Evolutionary conservation across 495 filamentous ascomycete genomes (phyloP).

Genomic region (Bacidia gigantensis): DNA sequence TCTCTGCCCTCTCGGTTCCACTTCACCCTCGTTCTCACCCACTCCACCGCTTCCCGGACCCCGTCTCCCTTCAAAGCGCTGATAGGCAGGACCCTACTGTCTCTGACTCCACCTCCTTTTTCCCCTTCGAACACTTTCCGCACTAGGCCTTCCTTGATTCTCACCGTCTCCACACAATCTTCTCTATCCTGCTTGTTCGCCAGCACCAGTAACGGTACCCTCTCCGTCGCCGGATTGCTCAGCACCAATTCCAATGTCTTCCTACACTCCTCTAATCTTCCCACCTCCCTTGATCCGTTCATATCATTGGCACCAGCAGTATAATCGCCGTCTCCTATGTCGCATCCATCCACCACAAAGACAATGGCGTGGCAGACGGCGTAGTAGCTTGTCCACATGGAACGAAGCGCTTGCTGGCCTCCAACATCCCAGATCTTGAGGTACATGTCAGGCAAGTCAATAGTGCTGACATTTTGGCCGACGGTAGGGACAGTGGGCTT

Average conservation of each 20-base stretch:
- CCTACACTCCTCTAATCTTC: slow-evolving; percentile 75
- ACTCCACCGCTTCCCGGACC: slow-evolving; percentile 89
- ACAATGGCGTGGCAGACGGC: slow-evolving; percentile 87
- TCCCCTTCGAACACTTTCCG: slow-evolving; percentile 91
- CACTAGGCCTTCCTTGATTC: slow-evolving; percentile 91
- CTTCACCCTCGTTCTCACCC: slow-evolving; percentile 77
- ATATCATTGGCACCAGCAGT: slow-evolving; percentile 3
- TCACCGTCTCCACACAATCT: slow-evolving; percentile 91
- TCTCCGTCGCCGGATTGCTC: slow-evolving; percentile 68
- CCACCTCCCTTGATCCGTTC: slow-evolving; percentile 17
- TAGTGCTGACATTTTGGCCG: slow-evolving; percentile 88
- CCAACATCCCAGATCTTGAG: slow-evolving; percentile 98
- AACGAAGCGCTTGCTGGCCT: slow-evolving; percentile 75
- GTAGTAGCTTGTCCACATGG: slow-evolving; percentile 95
- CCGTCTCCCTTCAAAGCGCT: slow-evolving; percentile 84
- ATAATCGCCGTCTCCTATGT: slow-evolving; percentile 58
- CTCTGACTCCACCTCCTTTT: slow-evolving; percentile 66
- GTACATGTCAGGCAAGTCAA: slow-evolving; percentile 80
- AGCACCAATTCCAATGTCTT: slow-evolving; percentile 77
- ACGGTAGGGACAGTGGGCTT: slow-evolving; percentile 85
- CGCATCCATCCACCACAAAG: slow-evolving; percentile 88
- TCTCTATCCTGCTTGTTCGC: slow-evolving; percentile 98
- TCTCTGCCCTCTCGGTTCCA: slow-evolving; percentile 93
- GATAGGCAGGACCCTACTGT: slow-evolving; percentile 82
- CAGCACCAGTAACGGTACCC: slow-evolving; percentile 80